A percentile compares a stretch with the other conserved stretches of the same genome.
Conservation (phyloP, 129 eudicot species). For the Erigeron canadensis region DNA sequence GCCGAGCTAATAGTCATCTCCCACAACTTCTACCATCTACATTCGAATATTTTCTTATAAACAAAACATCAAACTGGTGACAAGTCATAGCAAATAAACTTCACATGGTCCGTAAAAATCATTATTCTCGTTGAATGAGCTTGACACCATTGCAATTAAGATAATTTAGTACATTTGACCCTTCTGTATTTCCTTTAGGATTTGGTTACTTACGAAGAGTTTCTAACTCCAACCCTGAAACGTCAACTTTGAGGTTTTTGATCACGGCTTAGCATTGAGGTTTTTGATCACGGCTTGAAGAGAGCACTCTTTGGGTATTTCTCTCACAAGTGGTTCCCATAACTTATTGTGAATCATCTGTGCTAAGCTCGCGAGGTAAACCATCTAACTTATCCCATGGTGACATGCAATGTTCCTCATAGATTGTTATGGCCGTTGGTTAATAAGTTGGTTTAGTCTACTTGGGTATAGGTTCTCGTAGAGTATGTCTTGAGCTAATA, state of each 20-base stretch:
- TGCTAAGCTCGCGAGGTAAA: slow-evolving; percentile 58
- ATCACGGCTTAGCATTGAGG: neutral
- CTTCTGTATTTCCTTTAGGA: slow-evolving; percentile 80
- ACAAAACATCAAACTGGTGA: too few species aligned
- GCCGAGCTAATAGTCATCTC: too few species aligned
- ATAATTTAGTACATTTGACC: slow-evolving; percentile 47
- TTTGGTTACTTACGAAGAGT: slow-evolving; percentile 66
- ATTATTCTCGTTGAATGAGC: slow-evolving; percentile 42
- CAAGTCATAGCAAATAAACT: too few species aligned
- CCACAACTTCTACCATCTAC: too few species aligned
- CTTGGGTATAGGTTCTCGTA: slow-evolving; percentile 31
- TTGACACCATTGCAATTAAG: slow-evolving; percentile 54
- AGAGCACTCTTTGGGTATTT: slow-evolving; percentile 38
- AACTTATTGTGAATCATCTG: slow-evolving; percentile 70
- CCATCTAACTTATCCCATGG: slow-evolving; percentile 75
- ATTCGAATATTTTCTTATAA: too few species aligned
- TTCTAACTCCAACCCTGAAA: slow-evolving; percentile 78
- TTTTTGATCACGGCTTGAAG: slow-evolving; percentile 52
- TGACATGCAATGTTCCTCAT: slow-evolving; percentile 49
- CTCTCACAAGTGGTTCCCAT: slow-evolving; percentile 45
- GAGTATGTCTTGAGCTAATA: slow-evolving; percentile 51
- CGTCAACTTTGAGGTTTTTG: slow-evolving; percentile 51
- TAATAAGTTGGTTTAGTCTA: slow-evolving; percentile 31
- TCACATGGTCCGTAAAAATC: slow-evolving; percentile 20
- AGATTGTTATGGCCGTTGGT: slow-evolving; percentile 21